Evolutionary conservation across 2,329 filamentous ascomycete species (phyloP).

Genomic region (Colletotrichum sp.): DNA sequence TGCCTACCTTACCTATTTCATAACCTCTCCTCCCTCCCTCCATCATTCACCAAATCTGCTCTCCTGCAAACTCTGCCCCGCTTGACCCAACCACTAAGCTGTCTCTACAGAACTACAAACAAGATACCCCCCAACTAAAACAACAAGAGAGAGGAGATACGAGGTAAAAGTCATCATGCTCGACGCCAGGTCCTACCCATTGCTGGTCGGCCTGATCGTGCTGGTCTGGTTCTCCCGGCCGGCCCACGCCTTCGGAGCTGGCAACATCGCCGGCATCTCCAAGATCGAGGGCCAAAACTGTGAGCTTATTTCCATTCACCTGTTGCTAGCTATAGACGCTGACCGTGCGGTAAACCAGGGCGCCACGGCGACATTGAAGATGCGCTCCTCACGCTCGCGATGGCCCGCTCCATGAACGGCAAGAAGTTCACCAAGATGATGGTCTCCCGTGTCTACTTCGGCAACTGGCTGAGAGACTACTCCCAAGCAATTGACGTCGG

Average conservation of each 20-base stretch:
- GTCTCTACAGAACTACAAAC: not conserved
- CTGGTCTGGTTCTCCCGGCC: slow-evolving; percentile 72
- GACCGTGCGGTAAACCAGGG: slow-evolving; percentile 52
- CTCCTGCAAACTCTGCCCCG: not conserved
- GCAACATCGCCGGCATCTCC: slow-evolving; percentile 84
- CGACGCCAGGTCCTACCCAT: slow-evolving; percentile 50
- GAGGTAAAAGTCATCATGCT: slow-evolving; percentile 43
- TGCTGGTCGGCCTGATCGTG: slow-evolving; percentile 61
- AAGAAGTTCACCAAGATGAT: slow-evolving; percentile 91
- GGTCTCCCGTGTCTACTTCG: slow-evolving; percentile 91
- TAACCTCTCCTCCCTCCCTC: not conserved
- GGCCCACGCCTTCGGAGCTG: slow-evolving; percentile 81
- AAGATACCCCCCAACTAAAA: not conserved
- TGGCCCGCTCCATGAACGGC: slow-evolving; percentile 55
- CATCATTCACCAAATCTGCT: not conserved
- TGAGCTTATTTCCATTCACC: slow-evolving; percentile 37
- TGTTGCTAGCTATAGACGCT: slow-evolving; percentile 3
- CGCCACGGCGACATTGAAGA: slow-evolving; percentile 94
- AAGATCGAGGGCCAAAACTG: slow-evolving; percentile 86
- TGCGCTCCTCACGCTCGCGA: slow-evolving; percentile 75
- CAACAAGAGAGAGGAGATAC: not conserved
- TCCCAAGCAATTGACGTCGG: slow-evolving; percentile 94
- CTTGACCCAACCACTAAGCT: slow-evolving; percentile 2
- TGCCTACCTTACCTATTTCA: not conserved
- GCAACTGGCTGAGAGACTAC: slow-evolving; percentile 94